These are phyloP conservation scores for Ploettnerulaceae sp. DNA, from an alignment of 2,329 filamentous ascomycete species.

Conservation along the genomic window DNA sequence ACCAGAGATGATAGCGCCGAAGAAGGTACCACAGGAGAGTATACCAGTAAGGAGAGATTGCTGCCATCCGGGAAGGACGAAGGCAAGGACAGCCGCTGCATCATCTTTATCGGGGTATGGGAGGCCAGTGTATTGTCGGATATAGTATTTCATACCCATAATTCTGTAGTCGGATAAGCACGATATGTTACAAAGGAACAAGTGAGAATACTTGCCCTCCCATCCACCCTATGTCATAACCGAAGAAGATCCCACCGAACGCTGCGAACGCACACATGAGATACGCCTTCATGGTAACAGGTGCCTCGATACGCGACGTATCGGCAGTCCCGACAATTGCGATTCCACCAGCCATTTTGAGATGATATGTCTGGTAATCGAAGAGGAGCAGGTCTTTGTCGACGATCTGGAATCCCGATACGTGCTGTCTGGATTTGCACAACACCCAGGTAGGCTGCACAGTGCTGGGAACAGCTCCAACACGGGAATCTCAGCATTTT, in stretches of 20 bases:
- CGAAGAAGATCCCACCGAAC: constrained; percentile 53
- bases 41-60: constrained; percentile 38
- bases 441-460: no score
- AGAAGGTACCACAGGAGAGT: constrained; percentile 74
- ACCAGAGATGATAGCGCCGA: constrained; percentile 47
- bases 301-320: constrained; percentile 58
- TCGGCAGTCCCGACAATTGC: constrained; percentile 39
- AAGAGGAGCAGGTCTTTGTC: no score
- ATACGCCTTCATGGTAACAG: constrained; percentile 64
- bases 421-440: no score
- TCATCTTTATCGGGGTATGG: constrained; percentile 36
- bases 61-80: constrained; percentile 59
- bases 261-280: constrained; percentile 64
- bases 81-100: constrained; percentile 12
- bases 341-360: no score
- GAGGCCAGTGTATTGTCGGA: constrained; percentile 56
- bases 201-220: no score
- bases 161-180: no score
- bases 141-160: no score
- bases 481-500: no score
- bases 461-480: no score
- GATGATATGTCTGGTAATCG: no score
- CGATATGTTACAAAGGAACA: no score
- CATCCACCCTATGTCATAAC: constrained; percentile 75
- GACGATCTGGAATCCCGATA: no score